Percentiles rank a stretch among this genome's conserved stretches.
These are phyloP conservation scores for Ophiostoma triangulosporum DNA, from an alignment of 2,329 filamentous ascomycete species.

Conservation along the genomic window DNA sequence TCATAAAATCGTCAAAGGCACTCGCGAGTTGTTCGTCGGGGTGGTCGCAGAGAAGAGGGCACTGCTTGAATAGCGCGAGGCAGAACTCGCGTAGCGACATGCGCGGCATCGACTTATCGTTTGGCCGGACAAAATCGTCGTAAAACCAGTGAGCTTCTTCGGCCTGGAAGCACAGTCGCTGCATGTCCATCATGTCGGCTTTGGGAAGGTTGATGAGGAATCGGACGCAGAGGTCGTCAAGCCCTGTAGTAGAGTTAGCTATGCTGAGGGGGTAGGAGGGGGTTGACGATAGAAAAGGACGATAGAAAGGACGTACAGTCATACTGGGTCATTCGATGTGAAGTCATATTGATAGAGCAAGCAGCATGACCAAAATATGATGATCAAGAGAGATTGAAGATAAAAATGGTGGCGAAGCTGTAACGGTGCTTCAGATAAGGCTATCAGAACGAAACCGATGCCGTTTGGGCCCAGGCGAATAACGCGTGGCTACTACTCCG, in stretches of 20 bases:
- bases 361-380: background rate
- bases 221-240: conserved; percentile 94
- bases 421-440: too few relatives aligned
- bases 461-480: too few relatives aligned
- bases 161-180: conserved; percentile 94
- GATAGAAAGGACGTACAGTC: background rate
- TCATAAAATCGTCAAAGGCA: conserved; percentile 83
- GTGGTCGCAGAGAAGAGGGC: conserved; percentile 73
- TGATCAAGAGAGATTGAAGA: background rate
- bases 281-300: background rate
- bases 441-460: too few relatives aligned
- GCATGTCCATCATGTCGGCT: conserved; percentile 78
- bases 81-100: conserved; percentile 78
- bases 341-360: background rate
- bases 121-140: conserved; percentile 93
- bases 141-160: conserved; percentile 99
- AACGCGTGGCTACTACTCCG: too few relatives aligned
- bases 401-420: background rate
- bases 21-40: conserved; percentile 62
- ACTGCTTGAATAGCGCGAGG: conserved; percentile 84
- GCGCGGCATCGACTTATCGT: conserved; percentile 72
- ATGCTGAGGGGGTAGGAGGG: conserved; percentile 11
- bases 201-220: conserved; percentile 95
- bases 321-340: background rate
- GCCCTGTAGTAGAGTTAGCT: conserved; percentile 40